A percentile compares a stretch with the other conserved stretches of the same genome.
Evolutionary conservation across 139 green algal species (phyloP).

Genomic region (Chlamydomonas incerta): DNA sequence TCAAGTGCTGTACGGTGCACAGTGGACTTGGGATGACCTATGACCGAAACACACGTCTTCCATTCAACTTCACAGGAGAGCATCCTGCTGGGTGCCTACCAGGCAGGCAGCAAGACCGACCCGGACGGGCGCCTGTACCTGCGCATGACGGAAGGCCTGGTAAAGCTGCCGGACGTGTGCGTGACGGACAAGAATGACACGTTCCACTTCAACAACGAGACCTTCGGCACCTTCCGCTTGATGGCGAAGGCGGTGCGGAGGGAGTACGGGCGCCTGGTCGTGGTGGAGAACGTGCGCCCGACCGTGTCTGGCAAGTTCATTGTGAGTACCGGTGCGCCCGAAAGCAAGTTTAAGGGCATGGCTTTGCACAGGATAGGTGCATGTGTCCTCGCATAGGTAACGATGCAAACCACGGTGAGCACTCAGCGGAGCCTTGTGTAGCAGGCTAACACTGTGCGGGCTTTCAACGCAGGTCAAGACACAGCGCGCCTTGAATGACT

Average conservation of each 20-base stretch:
- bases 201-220: slow-evolving; percentile 56
- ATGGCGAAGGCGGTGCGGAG: slow-evolving; percentile 55
- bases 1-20: too few species aligned
- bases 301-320: slow-evolving; percentile 61
- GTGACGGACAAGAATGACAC: slow-evolving; percentile 71
- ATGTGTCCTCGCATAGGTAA: too few species aligned
- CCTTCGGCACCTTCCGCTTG: slow-evolving; percentile 58
- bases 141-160: slow-evolving; percentile 52
- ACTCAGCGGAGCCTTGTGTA: too few species aligned
- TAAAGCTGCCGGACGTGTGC: slow-evolving; percentile 61
- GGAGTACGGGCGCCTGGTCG: slow-evolving; percentile 38
- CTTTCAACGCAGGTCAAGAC: slow-evolving; percentile 64
- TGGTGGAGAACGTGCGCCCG: slow-evolving; percentile 51
- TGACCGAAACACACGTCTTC: too few species aligned
- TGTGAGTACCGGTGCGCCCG: slow-evolving; percentile 43
- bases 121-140: slow-evolving; percentile 23
- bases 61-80: slow-evolving; percentile 39
- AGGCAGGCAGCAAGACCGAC: slow-evolving; percentile 33
- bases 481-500: slow-evolving; percentile 70
- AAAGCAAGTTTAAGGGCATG: too few species aligned
- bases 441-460: neutral
- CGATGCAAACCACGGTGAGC: too few species aligned
- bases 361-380: too few species aligned
- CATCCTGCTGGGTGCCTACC: slow-evolving; percentile 39
- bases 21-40: too few species aligned